Conservation (phyloP, 2,329 filamentous ascomycete genomes). For the Aspergillus terreus region DNA sequence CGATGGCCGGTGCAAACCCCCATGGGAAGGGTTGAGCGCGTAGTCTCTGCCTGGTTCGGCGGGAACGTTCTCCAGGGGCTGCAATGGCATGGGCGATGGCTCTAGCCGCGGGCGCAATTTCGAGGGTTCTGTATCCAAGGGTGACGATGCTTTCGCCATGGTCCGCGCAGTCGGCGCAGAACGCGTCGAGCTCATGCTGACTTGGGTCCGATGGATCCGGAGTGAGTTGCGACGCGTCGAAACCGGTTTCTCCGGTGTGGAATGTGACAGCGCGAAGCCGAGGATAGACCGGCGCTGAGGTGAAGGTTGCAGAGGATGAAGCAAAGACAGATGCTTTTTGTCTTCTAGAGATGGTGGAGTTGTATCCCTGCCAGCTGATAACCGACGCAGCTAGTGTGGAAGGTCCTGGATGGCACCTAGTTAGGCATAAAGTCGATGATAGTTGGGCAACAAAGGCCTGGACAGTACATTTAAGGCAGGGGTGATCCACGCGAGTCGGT, state of each 20-base stretch:
- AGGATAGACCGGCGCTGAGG: no score
- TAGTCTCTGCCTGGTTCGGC: slow-evolving; percentile 60
- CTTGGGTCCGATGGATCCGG: background rate
- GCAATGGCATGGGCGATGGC: slow-evolving; percentile 50
- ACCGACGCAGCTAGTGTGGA: background rate
- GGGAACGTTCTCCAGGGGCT: slow-evolving; percentile 35
- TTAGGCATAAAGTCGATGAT: background rate
- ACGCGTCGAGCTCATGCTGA: slow-evolving; percentile 39
- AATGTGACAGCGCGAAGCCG: no score
- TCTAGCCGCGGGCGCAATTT: slow-evolving; percentile 44
- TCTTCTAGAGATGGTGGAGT: no score
- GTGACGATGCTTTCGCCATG: slow-evolving; percentile 54
- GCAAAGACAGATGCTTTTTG: no score
- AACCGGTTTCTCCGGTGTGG: background rate
- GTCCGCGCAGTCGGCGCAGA: slow-evolving; percentile 52
- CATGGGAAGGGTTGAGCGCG: slow-evolving; percentile 60
- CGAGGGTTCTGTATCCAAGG: slow-evolving; percentile 32
- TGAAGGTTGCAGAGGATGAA: no score
- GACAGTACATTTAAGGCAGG: background rate
- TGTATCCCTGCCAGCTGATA: no score
- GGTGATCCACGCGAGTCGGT: background rate
- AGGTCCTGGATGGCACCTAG: background rate
- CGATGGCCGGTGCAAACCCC: slow-evolving; percentile 54
- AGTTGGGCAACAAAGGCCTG: background rate
- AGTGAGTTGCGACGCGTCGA: background rate